Percentiles rank a stretch among this genome's conserved stretches.
Conservation (phyloP, 108 stramenopile species). For the Mayamaea pseudoterrestris region DNA sequence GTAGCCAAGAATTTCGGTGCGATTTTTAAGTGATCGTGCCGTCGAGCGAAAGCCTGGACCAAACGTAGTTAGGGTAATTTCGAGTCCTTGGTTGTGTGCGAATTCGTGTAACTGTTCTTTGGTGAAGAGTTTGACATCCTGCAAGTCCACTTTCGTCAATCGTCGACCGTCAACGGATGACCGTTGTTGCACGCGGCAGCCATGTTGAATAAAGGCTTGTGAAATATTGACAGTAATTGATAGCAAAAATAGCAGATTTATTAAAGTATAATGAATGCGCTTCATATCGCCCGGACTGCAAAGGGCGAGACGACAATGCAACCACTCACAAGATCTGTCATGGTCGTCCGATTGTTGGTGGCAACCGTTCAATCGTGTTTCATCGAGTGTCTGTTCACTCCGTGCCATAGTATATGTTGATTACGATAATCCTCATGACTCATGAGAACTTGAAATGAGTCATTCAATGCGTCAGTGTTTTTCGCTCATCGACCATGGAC, state of each 20-base stretch:
- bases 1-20: constrained; percentile 51
- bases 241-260: background rate
- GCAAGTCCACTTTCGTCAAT: constrained; percentile 6
- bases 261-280: background rate
- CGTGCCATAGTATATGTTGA: too few species aligned
- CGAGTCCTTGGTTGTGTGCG: constrained; percentile 24
- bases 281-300: background rate
- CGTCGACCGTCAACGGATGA: background rate
- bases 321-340: too few species aligned
- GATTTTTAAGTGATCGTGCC: constrained; percentile 41
- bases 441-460: too few species aligned
- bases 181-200: background rate
- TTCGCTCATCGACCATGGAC: too few species aligned
- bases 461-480: too few species aligned
- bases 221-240: background rate
- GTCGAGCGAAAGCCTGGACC: constrained; percentile 70
- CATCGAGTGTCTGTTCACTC: too few species aligned
- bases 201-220: background rate
- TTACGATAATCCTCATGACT: too few species aligned
- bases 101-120: constrained; percentile 21
- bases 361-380: too few species aligned
- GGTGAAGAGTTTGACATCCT: too few species aligned
- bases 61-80: constrained; percentile 40
- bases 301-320: background rate
- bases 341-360: too few species aligned